Evolutionary conservation across 2,329 filamentous ascomycete genomes (phyloP).

Genomic region (Aspergillus sp.): DNA sequence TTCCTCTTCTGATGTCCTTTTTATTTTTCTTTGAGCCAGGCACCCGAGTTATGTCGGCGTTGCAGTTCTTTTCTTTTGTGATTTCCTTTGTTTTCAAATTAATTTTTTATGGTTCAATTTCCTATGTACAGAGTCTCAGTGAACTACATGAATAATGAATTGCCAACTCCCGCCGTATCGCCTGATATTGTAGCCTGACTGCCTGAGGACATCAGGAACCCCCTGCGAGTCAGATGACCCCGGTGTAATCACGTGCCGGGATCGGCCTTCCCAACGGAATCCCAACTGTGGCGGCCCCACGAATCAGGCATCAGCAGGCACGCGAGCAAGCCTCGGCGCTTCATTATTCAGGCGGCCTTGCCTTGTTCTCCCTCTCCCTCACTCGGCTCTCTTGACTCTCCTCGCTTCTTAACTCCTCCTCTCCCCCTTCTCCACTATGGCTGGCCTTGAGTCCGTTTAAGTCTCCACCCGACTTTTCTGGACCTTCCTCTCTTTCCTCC

Average conservation of each 20-base stretch:
- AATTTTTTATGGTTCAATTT: not conserved
- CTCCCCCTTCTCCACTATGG: slow-evolving; percentile 14
- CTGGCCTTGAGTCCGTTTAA: slow-evolving; percentile 11
- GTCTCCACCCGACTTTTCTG: not conserved
- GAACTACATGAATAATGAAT: not conserved
- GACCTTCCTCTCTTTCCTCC: not conserved
- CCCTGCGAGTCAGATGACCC: not conserved
- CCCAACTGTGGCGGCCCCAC: slow-evolving; percentile 11
- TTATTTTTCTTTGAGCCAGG: not conserved
- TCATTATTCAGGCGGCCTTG: not conserved
- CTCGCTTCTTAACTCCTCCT: slow-evolving; percentile 9
- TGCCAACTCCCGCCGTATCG: not conserved
- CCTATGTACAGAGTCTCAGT: not conserved
- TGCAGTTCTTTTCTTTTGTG: slow-evolving; percentile 15
- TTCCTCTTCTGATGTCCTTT: not conserved
- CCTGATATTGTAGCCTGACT: not conserved
- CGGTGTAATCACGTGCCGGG: slow-evolving; percentile 1
- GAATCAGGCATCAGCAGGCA: slow-evolving; percentile 19
- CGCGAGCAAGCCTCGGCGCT: slow-evolving; percentile 13
- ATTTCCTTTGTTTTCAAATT: slow-evolving; percentile 21
- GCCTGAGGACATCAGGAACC: not conserved
- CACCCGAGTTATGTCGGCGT: not conserved
- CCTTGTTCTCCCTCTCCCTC: not conserved
- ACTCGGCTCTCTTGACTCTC: not conserved
- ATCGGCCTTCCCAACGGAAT: slow-evolving; percentile 15